Conservation (phyloP, 23 red algal genomes). For the Gracilaria domingensis region DNA sequence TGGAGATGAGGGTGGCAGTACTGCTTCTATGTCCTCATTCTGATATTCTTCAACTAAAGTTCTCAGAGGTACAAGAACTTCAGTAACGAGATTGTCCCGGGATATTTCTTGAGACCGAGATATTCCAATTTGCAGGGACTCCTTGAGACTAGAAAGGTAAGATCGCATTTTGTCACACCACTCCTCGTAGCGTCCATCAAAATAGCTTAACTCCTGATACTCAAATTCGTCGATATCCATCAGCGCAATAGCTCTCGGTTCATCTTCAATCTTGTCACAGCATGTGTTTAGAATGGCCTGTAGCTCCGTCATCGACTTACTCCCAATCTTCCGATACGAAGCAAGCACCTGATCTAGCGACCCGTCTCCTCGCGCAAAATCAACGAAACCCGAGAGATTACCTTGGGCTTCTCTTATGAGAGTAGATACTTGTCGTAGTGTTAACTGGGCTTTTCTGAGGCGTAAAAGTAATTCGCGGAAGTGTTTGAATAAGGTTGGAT, state of each 20-base stretch:
- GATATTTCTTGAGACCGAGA: neutral
- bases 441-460: neutral
- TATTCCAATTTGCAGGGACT: neutral
- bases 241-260: neutral
- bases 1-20: neutral
- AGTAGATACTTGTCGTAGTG: neutral
- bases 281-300: neutral
- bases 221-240: neutral
- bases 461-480: neutral
- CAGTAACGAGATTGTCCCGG: constrained; percentile 3
- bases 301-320: neutral
- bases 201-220: constrained; percentile 25
- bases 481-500: neutral
- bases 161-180: neutral
- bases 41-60: neutral
- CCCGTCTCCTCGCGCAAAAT: neutral
- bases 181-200: constrained; percentile 7
- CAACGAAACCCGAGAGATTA: neutral
- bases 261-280: neutral
- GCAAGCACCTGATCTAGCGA: neutral
- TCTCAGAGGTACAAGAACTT: neutral
- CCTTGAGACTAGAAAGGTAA: neutral
- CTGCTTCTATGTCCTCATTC: neutral
- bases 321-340: neutral
- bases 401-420: constrained; percentile 11